Conservation (phyloP, 1,284 basidiomycete genomes). For the Rhodotorula sp. region DNA sequence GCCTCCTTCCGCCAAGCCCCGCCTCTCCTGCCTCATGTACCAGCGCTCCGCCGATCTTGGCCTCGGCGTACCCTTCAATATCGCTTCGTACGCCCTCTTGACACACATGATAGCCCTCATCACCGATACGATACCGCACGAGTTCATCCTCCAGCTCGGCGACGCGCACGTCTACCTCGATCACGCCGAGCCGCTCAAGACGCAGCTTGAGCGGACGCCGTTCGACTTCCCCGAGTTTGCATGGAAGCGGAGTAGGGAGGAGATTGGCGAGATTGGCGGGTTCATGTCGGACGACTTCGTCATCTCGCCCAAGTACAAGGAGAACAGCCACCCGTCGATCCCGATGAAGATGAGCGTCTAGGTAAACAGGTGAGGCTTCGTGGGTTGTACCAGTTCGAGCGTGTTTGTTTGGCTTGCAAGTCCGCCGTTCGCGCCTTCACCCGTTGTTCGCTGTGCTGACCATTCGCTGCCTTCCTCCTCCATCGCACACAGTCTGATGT, state of each 20-base stretch:
- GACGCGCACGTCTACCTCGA: constrained; percentile 96
- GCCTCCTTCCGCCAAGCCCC: constrained; percentile 49
- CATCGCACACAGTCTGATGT: background rate
- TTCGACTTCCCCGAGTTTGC: constrained; percentile 73
- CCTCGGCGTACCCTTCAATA: constrained; percentile 97
- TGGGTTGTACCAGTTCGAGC: background rate
- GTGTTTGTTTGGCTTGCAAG: background rate
- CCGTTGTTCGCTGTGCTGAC: background rate
- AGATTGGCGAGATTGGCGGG: constrained; percentile 66
- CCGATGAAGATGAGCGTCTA: constrained; percentile 81
- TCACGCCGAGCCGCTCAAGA: constrained; percentile 80
- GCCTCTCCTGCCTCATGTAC: constrained; percentile 91
- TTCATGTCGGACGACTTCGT: constrained; percentile 78
- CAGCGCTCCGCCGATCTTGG: constrained; percentile 96
- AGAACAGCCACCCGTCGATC: constrained; percentile 69
- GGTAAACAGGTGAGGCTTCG: background rate
- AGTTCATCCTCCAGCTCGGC: constrained; percentile 88
- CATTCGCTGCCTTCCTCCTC: background rate
- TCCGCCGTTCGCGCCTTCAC: background rate
- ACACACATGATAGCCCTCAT: constrained; percentile 95
- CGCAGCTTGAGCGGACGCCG: constrained; percentile 76
- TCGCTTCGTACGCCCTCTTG: constrained; percentile 92
- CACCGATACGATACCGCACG: constrained; percentile 78
- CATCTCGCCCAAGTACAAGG: constrained; percentile 72
- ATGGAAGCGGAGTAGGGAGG: constrained; percentile 63